Base-by-base conservation (phyloP, 2,329 filamentous ascomycete species). In the Venturiaceae sp. region DNA sequence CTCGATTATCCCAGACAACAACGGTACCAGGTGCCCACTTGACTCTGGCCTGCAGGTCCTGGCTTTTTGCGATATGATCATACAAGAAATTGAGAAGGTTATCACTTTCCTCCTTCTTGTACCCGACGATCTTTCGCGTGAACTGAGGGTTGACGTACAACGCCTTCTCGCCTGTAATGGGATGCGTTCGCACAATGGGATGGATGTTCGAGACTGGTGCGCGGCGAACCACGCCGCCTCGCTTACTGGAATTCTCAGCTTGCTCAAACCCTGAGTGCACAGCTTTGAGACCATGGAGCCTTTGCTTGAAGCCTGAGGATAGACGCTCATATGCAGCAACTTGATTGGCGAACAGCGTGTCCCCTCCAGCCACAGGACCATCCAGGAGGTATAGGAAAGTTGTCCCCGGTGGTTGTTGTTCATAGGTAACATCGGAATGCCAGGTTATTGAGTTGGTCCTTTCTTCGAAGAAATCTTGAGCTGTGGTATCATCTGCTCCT, bases 321-420 rank as follows among this genome's bases (percentile, higher is more conserved):
- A 96, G 79, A 5, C 91, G 81, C 62, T 84, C 82, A 69, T 96
- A 96, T 0, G 92, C 91, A 71, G 88, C 86, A 0, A 79, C 90
- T 64, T 87, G 83, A 68, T 95, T 87, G 50, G 80, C 83, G 66
- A 95, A 96, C 3, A 95, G 75, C 0, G 91, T 96, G 68, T 96
- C 91, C 53, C 91, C 92, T 36, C 91, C 91, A 0, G 83, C 85
- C 39, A 82, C 78, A 1, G 91, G 91, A 47, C 83, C 85, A 68
- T 96, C 90, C n/a, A 96, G 80, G 54, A 91, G 79, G 68, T 95
- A 95, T 36, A 96, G 73, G 73, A 96, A 95, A 0, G 92, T 95
- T 0, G 90, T 96, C 32, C 90, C 90, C 0, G 92, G 90, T 1
- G 92, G 90, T 73, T 96, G 91, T 64, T 82, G 76, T 75, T 96